These are phyloP conservation scores for Corymbia calophylla DNA, from an alignment of 441 rosid species.

Conservation along the genomic window DNA sequence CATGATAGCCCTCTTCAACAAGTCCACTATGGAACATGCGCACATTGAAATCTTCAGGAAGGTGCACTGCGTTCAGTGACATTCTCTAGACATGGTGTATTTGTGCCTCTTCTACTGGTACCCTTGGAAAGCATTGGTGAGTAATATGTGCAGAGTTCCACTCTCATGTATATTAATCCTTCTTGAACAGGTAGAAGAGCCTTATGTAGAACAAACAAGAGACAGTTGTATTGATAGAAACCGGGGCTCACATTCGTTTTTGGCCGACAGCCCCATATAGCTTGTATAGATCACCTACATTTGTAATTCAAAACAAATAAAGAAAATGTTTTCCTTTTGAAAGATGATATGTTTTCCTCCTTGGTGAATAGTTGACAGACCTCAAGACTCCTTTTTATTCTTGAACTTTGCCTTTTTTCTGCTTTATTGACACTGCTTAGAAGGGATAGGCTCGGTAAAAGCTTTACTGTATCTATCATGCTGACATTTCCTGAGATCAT, in stretches of 20 bases:
- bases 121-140: neutral
- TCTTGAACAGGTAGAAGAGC: neutral
- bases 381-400: neutral
- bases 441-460: neutral
- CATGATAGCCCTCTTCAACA: neutral
- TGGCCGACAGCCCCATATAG: neutral
- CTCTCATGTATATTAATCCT: neutral
- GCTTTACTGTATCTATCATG: neutral
- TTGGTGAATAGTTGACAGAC: neutral
- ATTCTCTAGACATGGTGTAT: neutral
- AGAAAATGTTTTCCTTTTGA: neutral
- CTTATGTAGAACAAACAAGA: neutral
- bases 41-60: neutral
- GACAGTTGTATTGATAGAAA: neutral
- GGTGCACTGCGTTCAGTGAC: neutral
- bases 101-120: neutral
- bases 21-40: neutral
- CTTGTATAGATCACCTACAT: neutral
- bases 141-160: neutral
- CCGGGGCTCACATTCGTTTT: neutral
- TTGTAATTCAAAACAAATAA: neutral
- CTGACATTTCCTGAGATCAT: neutral
- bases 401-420: neutral
- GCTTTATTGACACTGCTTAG: neutral
- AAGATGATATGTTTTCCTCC: neutral